Base-by-base conservation (phyloP, 805 yeast genomes). In the Candida coleopterorum region DNA sequence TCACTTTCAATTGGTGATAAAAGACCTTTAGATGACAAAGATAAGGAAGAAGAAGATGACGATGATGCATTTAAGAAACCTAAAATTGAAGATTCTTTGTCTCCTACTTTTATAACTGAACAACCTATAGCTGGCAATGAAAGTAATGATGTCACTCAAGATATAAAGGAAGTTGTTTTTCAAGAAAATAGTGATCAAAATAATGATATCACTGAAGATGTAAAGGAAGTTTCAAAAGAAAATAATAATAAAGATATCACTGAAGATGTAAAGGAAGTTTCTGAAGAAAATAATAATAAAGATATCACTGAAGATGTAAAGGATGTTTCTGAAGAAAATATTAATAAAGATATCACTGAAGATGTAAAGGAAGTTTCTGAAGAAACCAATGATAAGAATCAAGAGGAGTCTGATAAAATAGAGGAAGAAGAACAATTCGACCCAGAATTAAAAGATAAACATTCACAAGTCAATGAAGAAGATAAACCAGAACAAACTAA, bases 131-230 rank as follows among this genome's bases (percentile, higher is more conserved):
- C 4, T 6, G 16, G 14, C 10, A 9, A 25, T 7, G 16, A 25
- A 4, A 17, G 14, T 25, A 4, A 4, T 4, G 28, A 25, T 15
- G 28, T 25, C 4, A 20, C 8, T 20, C 22, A 28, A 28, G n/a
- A n/a, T n/a, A n/a, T n/a, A n/a, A n/a, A n/a, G n/a, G n/a, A n/a
- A n/a, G n/a, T n/a, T n/a, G 31, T 18, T 28, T 17, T 17, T 17
- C 12, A 17, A 8, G 15, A 16, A 6, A 11, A 28, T 17, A 8
- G 49, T 40, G 32, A 37, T 6, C 57, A 51, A n/a, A 41, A 36
- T 21, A 38, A 31, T 9, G 40, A 27, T 21, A 16, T 18, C 7
- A 9, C 18, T n/a, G 18, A 28, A 28, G 22, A 18, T 4, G 17
- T 16, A 25, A 14, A 9, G 9, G 15, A 25, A 25, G 28, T 4